phyloP scores from a whole-genome alignment of 1,284 basidiomycete species.

The Phlebopus sp. region DNA sequence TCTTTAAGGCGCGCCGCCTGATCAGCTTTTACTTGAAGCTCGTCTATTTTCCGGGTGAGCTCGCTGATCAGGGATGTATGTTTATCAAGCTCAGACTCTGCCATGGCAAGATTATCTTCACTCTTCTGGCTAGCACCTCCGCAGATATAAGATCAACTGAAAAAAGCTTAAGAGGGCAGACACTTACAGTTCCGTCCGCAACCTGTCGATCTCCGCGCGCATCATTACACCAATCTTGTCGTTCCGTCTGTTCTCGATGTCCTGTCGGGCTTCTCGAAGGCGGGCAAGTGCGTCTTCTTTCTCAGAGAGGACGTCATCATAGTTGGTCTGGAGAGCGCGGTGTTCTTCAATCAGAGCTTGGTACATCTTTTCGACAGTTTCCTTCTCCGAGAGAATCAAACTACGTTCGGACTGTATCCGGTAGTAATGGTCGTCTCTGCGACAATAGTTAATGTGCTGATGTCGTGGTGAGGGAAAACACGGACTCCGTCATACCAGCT shows the following conservation, averaged over 20 bases:
- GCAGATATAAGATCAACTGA: slow-evolving; percentile 28
- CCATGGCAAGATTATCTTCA: slow-evolving; percentile 80
- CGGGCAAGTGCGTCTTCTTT: slow-evolving; percentile 67
- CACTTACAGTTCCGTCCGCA: slow-evolving; percentile 78
- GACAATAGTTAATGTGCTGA: slow-evolving; percentile 10
- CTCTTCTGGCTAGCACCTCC: slow-evolving; percentile 73
- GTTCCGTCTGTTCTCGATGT: slow-evolving; percentile 56
- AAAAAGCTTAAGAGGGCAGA: slow-evolving; percentile 1
- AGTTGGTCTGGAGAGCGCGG: slow-evolving; percentile 63
- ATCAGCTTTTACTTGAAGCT: slow-evolving; percentile 77
- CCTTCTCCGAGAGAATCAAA: slow-evolving; percentile 72
- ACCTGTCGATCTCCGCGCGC: slow-evolving; percentile 75
- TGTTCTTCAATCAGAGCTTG: slow-evolving; percentile 76
- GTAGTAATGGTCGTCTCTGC: slow-evolving; percentile 83
- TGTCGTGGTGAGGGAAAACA: slow-evolving; percentile 15
- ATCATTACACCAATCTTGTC: slow-evolving; percentile 70
- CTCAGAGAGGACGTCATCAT: slow-evolving; percentile 67
- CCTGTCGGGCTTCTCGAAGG: slow-evolving; percentile 54
- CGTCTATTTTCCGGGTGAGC: slow-evolving; percentile 76
- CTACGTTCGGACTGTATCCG: slow-evolving; percentile 77
- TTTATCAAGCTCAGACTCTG: slow-evolving; percentile 79
- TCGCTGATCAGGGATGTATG: slow-evolving; percentile 68
- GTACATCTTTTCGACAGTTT: slow-evolving; percentile 77
- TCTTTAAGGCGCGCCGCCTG: slow-evolving; percentile 83
- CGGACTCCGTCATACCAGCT: slow-evolving; percentile 74